Conservation (phyloP, 2,329 filamentous ascomycete genomes). For the Stemphylium vesicarium region DNA sequence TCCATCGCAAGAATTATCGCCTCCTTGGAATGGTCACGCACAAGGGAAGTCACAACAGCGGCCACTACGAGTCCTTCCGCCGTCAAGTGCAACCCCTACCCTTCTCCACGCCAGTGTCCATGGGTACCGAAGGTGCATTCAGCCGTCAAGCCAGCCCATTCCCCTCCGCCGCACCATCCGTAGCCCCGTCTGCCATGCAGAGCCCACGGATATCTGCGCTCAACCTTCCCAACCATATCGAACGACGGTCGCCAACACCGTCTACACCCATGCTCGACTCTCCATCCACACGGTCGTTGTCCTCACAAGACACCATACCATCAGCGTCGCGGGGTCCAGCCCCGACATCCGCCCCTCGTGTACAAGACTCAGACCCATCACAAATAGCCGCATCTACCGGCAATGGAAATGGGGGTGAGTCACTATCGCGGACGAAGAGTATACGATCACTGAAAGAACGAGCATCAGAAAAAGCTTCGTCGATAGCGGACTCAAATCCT, state of each 20-base stretch:
- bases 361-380: constrained; percentile 32
- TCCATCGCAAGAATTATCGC: constrained; percentile 80
- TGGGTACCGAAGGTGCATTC: constrained; percentile 76
- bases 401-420: constrained; percentile 20
- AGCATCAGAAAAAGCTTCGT: constrained; percentile 35
- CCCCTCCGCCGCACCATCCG: constrained; percentile 51
- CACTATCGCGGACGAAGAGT: constrained; percentile 33
- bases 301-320: constrained; percentile 42
- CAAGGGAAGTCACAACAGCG: constrained; percentile 93
- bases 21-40: constrained; percentile 89
- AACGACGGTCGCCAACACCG: constrained; percentile 33
- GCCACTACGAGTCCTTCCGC: constrained; percentile 95
- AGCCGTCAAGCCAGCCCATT: constrained; percentile 63
- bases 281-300: constrained; percentile 41
- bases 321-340: constrained; percentile 29
- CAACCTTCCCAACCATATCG: constrained; percentile 34
- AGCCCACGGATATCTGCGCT: constrained; percentile 54
- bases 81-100: constrained; percentile 81
- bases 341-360: constrained; percentile 41
- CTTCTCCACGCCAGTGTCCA: constrained; percentile 81
- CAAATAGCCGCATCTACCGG: constrained; percentile 21
- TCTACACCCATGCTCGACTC: constrained; percentile 37
- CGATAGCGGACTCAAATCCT: constrained; percentile 54
- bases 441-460: constrained; percentile 43
- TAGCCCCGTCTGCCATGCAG: constrained; percentile 49